Base-by-base conservation (phyloP, 768 basidiomycete species). In the Phaeotremella skinneri region DNA sequence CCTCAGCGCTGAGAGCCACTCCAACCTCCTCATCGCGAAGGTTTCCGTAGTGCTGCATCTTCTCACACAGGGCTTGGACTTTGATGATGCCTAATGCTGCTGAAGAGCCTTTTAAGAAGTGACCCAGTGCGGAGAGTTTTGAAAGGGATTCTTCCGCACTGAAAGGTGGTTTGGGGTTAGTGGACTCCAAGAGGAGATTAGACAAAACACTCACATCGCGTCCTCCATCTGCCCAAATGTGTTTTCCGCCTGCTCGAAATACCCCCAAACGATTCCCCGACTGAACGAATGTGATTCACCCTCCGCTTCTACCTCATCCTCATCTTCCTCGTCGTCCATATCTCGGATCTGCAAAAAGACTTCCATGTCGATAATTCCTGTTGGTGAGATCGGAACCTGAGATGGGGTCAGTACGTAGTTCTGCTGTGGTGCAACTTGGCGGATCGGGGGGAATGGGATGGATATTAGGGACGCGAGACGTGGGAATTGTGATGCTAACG, bases 101-200 rank as follows among this genome's bases (percentile, higher is more conserved):
- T 13, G 92, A 94, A 2, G 93, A 97, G 48, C 94, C 94, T 78
- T 98, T 99, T 73, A 98, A 85, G 79, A 90, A 99, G 78, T 99
- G 94, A 0, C 93, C 96, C 9, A 88, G 81, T 17, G 80, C 78
- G 2, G 89, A 87, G 17, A 99, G 83, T 55, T 82, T 74, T 9
- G 69, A 64, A 9, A 94, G 83, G 64, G 92, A 82, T 62, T 85
- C 82, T 23, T 68, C 75, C 37, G 68, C 68, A 61, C 89, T 90
- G 75, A 17, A 39, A 13, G 14, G 2, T 56, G 55, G 4, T 7
- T 31, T 21, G 26, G 64, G 49, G 57, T 64, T 59, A 58, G 45
- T 63, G 55, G 55, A 7, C 45, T 23, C 25, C 37, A 32, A 30
- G 2, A 47, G 43, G 31, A 49, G 20, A 50, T 51, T 54, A n/a